These are phyloP conservation scores for Colletotrichum somersetense DNA, from an alignment of 2,329 filamentous ascomycete genomes.

Conservation along the genomic window DNA sequence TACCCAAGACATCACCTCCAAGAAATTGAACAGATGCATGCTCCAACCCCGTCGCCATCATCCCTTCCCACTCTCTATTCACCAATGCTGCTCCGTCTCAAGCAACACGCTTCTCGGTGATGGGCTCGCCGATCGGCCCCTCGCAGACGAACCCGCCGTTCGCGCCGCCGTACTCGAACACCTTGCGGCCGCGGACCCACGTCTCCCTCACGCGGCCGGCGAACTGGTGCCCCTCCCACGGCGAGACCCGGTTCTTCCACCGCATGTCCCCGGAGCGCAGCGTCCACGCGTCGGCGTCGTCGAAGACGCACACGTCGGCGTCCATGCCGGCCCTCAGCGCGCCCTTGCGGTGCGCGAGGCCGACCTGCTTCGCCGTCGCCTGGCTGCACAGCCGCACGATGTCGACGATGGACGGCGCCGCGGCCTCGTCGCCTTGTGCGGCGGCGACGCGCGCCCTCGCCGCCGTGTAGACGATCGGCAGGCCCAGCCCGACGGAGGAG, in stretches of 20 bases:
- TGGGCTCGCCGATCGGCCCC: conserved; percentile 64
- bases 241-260: conserved; percentile 93
- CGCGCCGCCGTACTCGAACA: conserved; percentile 76
- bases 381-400: conserved; percentile 87
- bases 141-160: conserved; percentile 64
- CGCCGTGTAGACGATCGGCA: conserved; percentile 90
- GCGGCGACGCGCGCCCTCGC: conserved; percentile 70
- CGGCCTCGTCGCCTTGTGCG: conserved; percentile 51
- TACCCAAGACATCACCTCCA: neutral
- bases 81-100: conserved; percentile 44
- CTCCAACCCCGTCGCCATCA: neutral
- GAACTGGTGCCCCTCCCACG: conserved; percentile 86
- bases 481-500: conserved; percentile 89
- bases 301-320: conserved; percentile 92
- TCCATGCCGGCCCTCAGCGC: conserved; percentile 84
- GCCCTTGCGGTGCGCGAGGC: conserved; percentile 85
- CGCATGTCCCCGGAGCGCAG: conserved; percentile 85
- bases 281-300: conserved; percentile 83
- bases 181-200: conserved; percentile 81
- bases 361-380: conserved; percentile 91
- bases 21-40: neutral
- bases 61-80: no score
- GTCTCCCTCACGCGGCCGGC: conserved; percentile 85
- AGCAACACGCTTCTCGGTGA: conserved; percentile 69
- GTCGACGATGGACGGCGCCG: conserved; percentile 72